These are phyloP conservation scores for Rutstroemia sp. DNA, from an alignment of 2,329 filamentous ascomycete species.

Conservation along the genomic window DNA sequence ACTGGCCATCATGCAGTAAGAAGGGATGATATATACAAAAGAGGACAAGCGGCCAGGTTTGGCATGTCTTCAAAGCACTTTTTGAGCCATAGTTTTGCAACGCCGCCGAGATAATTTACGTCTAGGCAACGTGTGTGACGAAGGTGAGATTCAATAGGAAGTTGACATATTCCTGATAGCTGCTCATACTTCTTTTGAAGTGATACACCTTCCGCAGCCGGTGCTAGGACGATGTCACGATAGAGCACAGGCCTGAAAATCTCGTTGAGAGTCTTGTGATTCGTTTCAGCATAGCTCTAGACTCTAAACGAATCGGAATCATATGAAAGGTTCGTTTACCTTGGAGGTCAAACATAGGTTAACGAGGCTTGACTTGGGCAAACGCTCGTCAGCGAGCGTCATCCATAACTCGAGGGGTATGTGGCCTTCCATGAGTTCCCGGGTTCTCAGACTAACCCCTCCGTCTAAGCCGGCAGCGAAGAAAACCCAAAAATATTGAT, in stretches of 20 bases:
- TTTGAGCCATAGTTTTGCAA: background rate
- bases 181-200: background rate
- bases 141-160: background rate
- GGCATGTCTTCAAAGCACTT: background rate
- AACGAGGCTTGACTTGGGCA: background rate
- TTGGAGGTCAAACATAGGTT: background rate
- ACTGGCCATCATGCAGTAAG: background rate
- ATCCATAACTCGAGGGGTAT: background rate
- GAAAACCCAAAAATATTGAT: background rate
- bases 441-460: background rate
- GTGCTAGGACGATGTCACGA: background rate
- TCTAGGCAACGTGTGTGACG: background rate
- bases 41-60: background rate
- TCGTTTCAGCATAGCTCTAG: background rate
- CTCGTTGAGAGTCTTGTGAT: slow-evolving; percentile 1
- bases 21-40: background rate
- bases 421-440: background rate
- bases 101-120: background rate
- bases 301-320: background rate
- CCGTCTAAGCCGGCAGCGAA: background rate
- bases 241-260: background rate
- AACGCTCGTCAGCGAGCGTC: background rate
- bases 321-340: background rate
- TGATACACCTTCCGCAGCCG: too few relatives aligned
- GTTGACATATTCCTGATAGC: background rate